Conservation (phyloP, 2,329 filamentous ascomycete genomes). For the Ophiocordyceps camponoti-leonardi region DNA sequence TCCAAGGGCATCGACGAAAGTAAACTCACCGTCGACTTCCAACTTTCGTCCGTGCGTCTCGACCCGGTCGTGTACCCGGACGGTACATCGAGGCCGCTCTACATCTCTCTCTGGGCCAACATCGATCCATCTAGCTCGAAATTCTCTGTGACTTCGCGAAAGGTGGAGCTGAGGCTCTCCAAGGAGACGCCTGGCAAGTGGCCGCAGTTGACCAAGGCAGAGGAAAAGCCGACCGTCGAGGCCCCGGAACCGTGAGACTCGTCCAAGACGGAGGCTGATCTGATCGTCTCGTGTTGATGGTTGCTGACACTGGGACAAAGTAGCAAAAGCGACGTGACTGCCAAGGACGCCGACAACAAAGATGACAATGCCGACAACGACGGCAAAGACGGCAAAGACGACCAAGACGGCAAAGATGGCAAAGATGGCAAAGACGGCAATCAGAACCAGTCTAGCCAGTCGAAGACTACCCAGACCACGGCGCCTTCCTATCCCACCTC, state of each 20-base stretch:
- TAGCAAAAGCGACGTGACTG: too few relatives aligned
- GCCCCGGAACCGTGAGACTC: neutral
- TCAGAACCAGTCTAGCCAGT: too few relatives aligned
- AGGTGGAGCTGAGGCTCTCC: conserved; percentile 59
- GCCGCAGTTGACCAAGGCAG: conserved; percentile 19
- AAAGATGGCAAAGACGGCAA: too few relatives aligned
- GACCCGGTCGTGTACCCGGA: conserved; percentile 16
- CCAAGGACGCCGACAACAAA: neutral
- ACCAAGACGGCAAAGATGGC: too few relatives aligned
- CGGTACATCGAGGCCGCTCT: conserved; percentile 43
- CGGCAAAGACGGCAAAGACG: too few relatives aligned
- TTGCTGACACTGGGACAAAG: neutral
- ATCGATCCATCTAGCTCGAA: conserved; percentile 46
- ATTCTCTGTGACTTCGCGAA: conserved; percentile 52
- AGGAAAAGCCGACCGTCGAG: neutral
- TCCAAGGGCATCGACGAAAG: conserved; percentile 24
- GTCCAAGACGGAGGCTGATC: neutral
- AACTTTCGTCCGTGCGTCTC: conserved; percentile 9
- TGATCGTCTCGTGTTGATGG: neutral
- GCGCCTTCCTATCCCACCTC: conserved; percentile 67
- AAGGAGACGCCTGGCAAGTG: conserved; percentile 57
- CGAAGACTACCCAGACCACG: too few relatives aligned
- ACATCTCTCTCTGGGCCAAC: conserved; percentile 45
- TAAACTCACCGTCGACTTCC: conserved; percentile 19
- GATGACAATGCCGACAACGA: neutral